Percentiles rank a stretch among this genome's conserved stretches.
Evolutionary conservation across 331 rosid species (phyloP).

Genomic region (Arachis monticola): DNA sequence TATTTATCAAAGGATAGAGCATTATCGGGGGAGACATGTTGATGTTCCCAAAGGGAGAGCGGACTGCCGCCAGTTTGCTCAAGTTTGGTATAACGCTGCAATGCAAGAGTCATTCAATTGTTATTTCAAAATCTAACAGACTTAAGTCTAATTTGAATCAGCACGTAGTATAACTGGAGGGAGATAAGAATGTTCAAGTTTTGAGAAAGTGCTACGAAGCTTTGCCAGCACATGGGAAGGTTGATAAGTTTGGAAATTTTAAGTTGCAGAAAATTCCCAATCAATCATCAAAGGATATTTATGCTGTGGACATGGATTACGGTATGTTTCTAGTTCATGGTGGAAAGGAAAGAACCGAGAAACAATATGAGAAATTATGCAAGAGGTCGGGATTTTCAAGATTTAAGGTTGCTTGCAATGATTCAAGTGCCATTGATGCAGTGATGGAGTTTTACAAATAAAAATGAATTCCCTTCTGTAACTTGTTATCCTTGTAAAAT

Average conservation of each 20-base stretch:
- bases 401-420: background rate
- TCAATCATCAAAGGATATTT: background rate
- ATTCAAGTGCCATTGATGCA: background rate
- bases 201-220: constrained; percentile 36
- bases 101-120: background rate
- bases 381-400: constrained; percentile 21
- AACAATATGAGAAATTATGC: background rate
- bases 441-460: constrained; percentile 28
- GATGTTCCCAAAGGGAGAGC: constrained; percentile 45
- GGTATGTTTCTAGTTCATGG: constrained; percentile 33
- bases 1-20: constrained; percentile 43
- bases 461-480: background rate
- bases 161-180: constrained; percentile 37
- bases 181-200: constrained; percentile 35
- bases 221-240: constrained; percentile 40
- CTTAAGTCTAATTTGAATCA: background rate
- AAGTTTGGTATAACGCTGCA: constrained; percentile 17
- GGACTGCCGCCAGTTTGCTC: constrained; percentile 37
- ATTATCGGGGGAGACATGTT: constrained; percentile 39
- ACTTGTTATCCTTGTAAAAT: no score
- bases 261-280: no score
- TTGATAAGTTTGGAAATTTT: constrained; percentile 27
- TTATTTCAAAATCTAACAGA: no score
- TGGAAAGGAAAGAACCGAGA: constrained; percentile 30
- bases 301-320: background rate